A percentile compares a stretch with the other conserved stretches of the same genome.
phyloP scores from a whole-genome alignment of 73 alveolate genomes.

The Paramecium pentaurelia region DNA sequence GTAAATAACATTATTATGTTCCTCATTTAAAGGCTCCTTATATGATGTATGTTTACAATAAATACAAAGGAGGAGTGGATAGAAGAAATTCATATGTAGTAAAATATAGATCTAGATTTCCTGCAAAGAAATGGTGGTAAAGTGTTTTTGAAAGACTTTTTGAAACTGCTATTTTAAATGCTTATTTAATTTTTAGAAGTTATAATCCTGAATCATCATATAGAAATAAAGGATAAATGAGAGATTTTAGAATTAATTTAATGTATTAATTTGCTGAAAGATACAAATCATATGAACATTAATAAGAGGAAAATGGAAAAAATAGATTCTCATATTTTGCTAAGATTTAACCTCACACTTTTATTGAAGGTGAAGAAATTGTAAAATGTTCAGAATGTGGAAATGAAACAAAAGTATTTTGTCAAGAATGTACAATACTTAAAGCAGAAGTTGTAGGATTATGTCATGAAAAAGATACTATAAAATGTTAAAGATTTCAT shows the following conservation, averaged over 20 bases:
- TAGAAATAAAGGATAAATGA: slow-evolving; percentile 14
- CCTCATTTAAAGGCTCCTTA: slow-evolving; percentile 44
- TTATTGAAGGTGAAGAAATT: slow-evolving; percentile 41
- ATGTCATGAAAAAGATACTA: slow-evolving; percentile 12
- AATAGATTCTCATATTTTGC: background rate
- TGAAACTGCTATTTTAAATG: slow-evolving; percentile 57
- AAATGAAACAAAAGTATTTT: background rate
- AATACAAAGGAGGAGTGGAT: slow-evolving; percentile 65
- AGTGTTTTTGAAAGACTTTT: slow-evolving; percentile 53
- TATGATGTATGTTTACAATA: slow-evolving; percentile 49
- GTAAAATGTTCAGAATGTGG: slow-evolving; percentile 35
- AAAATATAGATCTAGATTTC: slow-evolving; percentile 33
- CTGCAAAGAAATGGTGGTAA: slow-evolving; percentile 49
- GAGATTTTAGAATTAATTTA: slow-evolving; percentile 50
- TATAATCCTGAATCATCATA: slow-evolving; percentile 38
- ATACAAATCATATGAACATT: slow-evolving; percentile 27
- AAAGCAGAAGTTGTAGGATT: background rate
- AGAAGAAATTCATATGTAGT: slow-evolving; percentile 59
- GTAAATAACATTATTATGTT: slow-evolving; percentile 7
- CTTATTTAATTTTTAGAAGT: slow-evolving; percentile 33
- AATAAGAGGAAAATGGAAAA: background rate
- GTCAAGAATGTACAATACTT: slow-evolving; percentile 24
- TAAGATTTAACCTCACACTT: slow-evolving; percentile 3
- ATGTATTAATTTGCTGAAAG: slow-evolving; percentile 53
- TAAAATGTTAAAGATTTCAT: slow-evolving; percentile 42